Conservation (phyloP, 768 basidiomycete genomes). For the Gymnopilus dilepis region DNA sequence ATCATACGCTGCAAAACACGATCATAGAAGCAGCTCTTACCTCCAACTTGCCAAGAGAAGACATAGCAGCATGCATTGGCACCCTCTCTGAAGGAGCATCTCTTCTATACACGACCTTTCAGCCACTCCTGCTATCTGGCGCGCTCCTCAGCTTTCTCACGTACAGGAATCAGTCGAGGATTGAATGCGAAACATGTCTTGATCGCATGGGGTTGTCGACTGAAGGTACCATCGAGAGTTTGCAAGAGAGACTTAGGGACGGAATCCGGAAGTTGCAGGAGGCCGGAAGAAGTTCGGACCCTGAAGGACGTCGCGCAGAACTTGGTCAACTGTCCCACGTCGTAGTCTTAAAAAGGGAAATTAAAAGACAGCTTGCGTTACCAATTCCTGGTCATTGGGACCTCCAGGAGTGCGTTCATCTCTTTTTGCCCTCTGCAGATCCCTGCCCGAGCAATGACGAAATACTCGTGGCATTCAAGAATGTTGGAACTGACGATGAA, state of each 20-base stretch:
- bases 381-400: constrained; percentile 57
- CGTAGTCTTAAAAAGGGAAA: constrained; percentile 48
- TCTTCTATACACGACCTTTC: constrained; percentile 52
- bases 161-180: constrained; percentile 39
- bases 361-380: constrained; percentile 50
- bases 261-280: constrained; percentile 41
- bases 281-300: constrained; percentile 12
- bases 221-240: constrained; percentile 40
- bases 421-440: constrained; percentile 28
- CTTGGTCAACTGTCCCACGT: constrained; percentile 51
- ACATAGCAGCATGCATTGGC: constrained; percentile 45
- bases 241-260: constrained; percentile 42
- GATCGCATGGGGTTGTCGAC: constrained; percentile 45
- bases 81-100: constrained; percentile 53
- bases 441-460: constrained; percentile 46
- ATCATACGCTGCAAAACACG: too few species aligned
- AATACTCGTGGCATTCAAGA: constrained; percentile 38
- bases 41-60: too few species aligned
- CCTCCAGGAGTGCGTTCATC: constrained; percentile 43
- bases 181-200: constrained; percentile 44
- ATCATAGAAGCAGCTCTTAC: too few species aligned
- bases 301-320: constrained; percentile 36
- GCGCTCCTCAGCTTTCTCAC: constrained; percentile 47
- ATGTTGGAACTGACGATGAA: constrained; percentile 14
- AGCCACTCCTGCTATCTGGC: constrained; percentile 51